These are phyloP conservation scores for Gastrolobium bilobum DNA, from an alignment of 306 rosid species.

Conservation along the genomic window DNA sequence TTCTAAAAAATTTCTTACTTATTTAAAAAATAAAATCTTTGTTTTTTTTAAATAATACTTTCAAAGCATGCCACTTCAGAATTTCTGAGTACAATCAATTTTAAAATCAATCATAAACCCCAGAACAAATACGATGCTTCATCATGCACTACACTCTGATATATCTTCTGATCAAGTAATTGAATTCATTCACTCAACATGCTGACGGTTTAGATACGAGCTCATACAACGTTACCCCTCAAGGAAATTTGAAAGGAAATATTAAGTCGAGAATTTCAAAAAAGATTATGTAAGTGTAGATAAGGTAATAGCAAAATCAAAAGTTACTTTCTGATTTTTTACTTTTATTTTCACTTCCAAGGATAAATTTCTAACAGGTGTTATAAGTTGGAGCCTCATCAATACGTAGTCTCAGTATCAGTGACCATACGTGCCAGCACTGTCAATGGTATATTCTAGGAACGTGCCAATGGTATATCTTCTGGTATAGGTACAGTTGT, in stretches of 20 bases:
- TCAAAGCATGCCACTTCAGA: background rate
- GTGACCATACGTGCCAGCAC: slow-evolving; percentile 41
- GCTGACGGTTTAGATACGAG: background rate
- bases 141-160: background rate
- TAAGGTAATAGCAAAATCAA: slow-evolving; percentile 3
- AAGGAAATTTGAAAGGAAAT: slow-evolving; percentile 4
- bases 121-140: background rate
- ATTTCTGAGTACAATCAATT: background rate
- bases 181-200: slow-evolving; percentile 14
- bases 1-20: too few relatives aligned
- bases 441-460: slow-evolving; percentile 40
- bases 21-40: too few relatives aligned
- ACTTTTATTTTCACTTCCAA: background rate
- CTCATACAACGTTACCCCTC: slow-evolving; percentile 26
- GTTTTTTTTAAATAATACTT: too few relatives aligned
- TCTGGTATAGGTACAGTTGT: slow-evolving; percentile 34
- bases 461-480: slow-evolving; percentile 19
- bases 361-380: slow-evolving; percentile 52
- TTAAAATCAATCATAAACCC: background rate
- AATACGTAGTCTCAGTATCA: slow-evolving; percentile 39
- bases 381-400: slow-evolving; percentile 41
- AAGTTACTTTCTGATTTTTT: slow-evolving; percentile 28
- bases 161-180: background rate
- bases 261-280: background rate
- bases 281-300: background rate